Conservation (phyloP, 1,139 yeast genomes). For the Zygosaccharomyces sapae region DNA sequence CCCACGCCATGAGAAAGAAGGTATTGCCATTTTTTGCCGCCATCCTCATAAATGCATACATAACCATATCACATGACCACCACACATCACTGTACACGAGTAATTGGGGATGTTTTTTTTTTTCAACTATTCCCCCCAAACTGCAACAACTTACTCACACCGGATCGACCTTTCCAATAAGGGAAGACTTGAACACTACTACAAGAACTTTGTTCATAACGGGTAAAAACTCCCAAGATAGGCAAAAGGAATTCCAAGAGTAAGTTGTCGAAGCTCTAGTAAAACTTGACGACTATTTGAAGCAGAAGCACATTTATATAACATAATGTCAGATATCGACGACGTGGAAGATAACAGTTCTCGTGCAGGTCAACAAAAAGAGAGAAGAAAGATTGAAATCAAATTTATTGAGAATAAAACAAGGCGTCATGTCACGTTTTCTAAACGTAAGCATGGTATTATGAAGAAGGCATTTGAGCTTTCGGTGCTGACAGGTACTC, state of each 20-base stretch:
- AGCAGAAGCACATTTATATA: neutral
- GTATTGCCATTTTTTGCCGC: neutral
- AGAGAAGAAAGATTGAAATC: constrained; percentile 94
- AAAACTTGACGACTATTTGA: neutral
- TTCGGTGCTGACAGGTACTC: constrained; percentile 94
- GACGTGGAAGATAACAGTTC: constrained; percentile 15
- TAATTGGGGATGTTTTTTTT: neutral
- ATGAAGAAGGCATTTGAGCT: constrained; percentile 98
- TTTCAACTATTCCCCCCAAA: constrained; percentile 2
- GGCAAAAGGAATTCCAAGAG: constrained; percentile 11
- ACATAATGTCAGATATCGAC: constrained; percentile 15
- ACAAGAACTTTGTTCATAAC: constrained; percentile 15
- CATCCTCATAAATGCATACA: neutral
- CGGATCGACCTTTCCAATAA: constrained; percentile 14
- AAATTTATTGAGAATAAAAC: constrained; percentile 96
- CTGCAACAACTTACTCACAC: constrained; percentile 6
- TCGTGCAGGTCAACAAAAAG: constrained; percentile 37
- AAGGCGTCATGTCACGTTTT: constrained; percentile 93
- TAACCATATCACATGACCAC: neutral
- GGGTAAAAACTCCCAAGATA: constrained; percentile 16
- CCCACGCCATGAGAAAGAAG: neutral
- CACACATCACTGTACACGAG: neutral
- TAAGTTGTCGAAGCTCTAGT: neutral
- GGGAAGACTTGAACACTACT: constrained; percentile 14
- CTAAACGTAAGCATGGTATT: constrained; percentile 96